phyloP scores from a whole-genome alignment of 345 rosid species.

The Eucalyptus pauciflora region DNA sequence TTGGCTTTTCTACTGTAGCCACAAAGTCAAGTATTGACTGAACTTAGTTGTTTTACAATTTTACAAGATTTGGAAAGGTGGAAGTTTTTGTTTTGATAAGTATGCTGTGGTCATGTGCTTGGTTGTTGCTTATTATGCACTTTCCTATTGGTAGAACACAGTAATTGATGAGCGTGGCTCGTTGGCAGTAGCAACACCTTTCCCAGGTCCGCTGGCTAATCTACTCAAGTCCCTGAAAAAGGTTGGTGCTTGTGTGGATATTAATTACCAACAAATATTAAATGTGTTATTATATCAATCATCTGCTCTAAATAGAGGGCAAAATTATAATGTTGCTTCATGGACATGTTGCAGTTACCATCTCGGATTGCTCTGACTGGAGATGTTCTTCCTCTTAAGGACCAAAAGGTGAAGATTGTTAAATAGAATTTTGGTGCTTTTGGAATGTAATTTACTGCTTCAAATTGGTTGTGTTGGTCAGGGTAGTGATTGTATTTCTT shows the following conservation, averaged over 20 bases:
- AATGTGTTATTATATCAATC: neutral
- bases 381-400: slow-evolving; percentile 54
- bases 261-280: neutral
- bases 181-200: slow-evolving; percentile 53
- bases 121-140: neutral
- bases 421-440: neutral
- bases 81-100: neutral
- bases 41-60: neutral
- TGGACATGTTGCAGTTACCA: slow-evolving; percentile 48
- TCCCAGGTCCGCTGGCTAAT: slow-evolving; percentile 55
- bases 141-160: slow-evolving; percentile 38
- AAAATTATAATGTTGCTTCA: neutral
- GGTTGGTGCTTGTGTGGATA: slow-evolving; percentile 23
- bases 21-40: neutral
- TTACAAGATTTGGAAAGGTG: neutral
- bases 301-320: neutral
- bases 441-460: neutral
- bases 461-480: neutral
- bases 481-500: neutral
- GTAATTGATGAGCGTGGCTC: slow-evolving; percentile 82
- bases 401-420: slow-evolving; percentile 36
- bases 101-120: neutral
- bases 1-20: neutral
- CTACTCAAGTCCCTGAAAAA: slow-evolving; percentile 40
- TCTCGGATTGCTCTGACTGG: slow-evolving; percentile 71